Base-by-base conservation (phyloP, 495 filamentous ascomycete species). In the Thermochaetoides thermophila region DNA sequence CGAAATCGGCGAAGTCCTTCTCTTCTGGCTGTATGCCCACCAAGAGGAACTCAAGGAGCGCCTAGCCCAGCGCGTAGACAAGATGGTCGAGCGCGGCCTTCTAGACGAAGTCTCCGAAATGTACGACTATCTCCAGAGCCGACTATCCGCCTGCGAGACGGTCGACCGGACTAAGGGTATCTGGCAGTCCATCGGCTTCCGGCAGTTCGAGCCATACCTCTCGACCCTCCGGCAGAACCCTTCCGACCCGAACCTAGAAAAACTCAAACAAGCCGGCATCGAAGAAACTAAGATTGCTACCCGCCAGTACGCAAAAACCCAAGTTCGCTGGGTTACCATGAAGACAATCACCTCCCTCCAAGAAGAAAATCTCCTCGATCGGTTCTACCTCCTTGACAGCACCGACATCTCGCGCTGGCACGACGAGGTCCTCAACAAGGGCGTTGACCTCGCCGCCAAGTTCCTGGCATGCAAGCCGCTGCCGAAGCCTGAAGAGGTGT, bases 161-260 rank as follows among this genome's bases (percentile, higher is more conserved):
- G 56, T 89, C 14, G 81, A 96, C 42, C 60, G 67, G 31, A 77
- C 69, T 0, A 70, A 74, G 18, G 91, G 91, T 3, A 89, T 96
- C 10, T 96, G 85, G 84, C 75, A 89, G 31, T 87, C 85, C 8
- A 96, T 99, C 43, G 91, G 91, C 1, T 94, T 83, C 53, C 92
- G 89, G 46, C 84, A 99, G 52, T 73, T 94, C 50, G 63, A 78
- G 31, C 63, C 68, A 0, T 93, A 81, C 39, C 60, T 86, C 14
- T 38, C 60, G 3, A 69, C 73, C 5, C 39, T 73, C 17, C 42
- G 56, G 25, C 39, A 59, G 7, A 58, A 44, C 2, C 40, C 45
- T 0, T 29, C 34, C 2, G 53, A 48, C 17, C 45, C 55, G 16
- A 42, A 55, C 25, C 59, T 73, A 17, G 32, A 29, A 14, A 50